Evolutionary conservation across 2,329 filamentous ascomycete genomes (phyloP), one percentile per base, ranked within the genome.

Genomic region (Nemania serpens): DNA sequence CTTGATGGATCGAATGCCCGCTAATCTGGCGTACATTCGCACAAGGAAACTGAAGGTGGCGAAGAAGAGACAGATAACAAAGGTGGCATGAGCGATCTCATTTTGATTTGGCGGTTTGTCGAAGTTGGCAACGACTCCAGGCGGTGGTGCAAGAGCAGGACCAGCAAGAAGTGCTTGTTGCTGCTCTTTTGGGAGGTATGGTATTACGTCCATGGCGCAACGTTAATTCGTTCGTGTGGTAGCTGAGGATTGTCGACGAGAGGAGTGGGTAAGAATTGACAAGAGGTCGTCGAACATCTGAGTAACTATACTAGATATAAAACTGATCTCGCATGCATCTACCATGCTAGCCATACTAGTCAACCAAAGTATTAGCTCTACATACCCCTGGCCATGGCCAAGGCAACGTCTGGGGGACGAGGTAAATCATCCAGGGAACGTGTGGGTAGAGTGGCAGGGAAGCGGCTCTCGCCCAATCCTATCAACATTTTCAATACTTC

Each of bases 81-180:
- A 55, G 9, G 47, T 55, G n/a, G 49, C 59, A 12, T 64, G 53
- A 10, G 63, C 61, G 15, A 66, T 49, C 7, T 29, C 59, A 53
- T 67, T 64, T 29, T 52, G 13, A 36, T 62, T 64, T 17, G 65
- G 63, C 7, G 63, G 61, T n/a, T 66, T 59, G 34, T 56, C 49
- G 37, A 63, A 64, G 29, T 64, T 55, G 12, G 64, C 34, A 9
- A 34, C 37, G 18, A 56, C 17, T 25, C 58, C 58, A 5, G 15
- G 5, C 2, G 62, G 64, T 12, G 64, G 39, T 22, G 59, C 50
- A 9, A 66, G 62, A 45, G 62, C 64, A 42, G 64, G 59, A 9
- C 58, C 57, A 25, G 55, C 59, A 36, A 62, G 55, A 55, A 62
- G 49, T 29, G 15, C 12, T 12, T 64, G 25, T 37, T 65, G 60